These are phyloP conservation scores for Gloeophyllum trabeum DNA, from an alignment of 768 basidiomycete species.

Conservation along the genomic window DNA sequence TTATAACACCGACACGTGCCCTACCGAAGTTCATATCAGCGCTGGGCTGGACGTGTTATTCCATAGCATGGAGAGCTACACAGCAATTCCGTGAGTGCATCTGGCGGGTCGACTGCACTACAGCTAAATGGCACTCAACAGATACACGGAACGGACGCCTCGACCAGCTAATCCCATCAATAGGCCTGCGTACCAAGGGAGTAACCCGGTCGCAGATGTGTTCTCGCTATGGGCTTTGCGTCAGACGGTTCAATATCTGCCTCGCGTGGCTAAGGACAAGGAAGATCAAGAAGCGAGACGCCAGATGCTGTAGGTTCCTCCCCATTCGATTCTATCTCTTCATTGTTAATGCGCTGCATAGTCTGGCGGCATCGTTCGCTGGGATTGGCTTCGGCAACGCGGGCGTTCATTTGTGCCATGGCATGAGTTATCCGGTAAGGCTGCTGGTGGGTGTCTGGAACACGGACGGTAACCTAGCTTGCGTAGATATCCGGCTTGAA, in stretches of 20 bases:
- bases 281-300: constrained; percentile 75
- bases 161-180: constrained; percentile 84
- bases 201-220: constrained; percentile 91
- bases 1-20: constrained; percentile 83
- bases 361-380: constrained; percentile 86
- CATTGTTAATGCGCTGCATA: constrained; percentile 21
- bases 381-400: constrained; percentile 95
- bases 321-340: not conserved
- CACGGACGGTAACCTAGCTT: too few species aligned
- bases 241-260: constrained; percentile 82
- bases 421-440: constrained; percentile 78
- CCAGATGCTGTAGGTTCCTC: constrained; percentile 78
- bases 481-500: constrained; percentile 82
- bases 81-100: constrained; percentile 71
- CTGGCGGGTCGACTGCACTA: constrained; percentile 8
- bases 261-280: constrained; percentile 69
- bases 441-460: too few species aligned
- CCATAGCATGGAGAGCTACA: constrained; percentile 92
- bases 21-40: constrained; percentile 86
- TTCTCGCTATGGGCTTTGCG: constrained; percentile 92
- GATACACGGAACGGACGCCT: constrained; percentile 85
- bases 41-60: constrained; percentile 94
- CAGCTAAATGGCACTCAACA: constrained; percentile 15
- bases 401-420: constrained; percentile 84
- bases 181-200: constrained; percentile 88